These are phyloP conservation scores for Ceratobasidium sp. DNA, from an alignment of 1,284 basidiomycete species.

Conservation along the genomic window DNA sequence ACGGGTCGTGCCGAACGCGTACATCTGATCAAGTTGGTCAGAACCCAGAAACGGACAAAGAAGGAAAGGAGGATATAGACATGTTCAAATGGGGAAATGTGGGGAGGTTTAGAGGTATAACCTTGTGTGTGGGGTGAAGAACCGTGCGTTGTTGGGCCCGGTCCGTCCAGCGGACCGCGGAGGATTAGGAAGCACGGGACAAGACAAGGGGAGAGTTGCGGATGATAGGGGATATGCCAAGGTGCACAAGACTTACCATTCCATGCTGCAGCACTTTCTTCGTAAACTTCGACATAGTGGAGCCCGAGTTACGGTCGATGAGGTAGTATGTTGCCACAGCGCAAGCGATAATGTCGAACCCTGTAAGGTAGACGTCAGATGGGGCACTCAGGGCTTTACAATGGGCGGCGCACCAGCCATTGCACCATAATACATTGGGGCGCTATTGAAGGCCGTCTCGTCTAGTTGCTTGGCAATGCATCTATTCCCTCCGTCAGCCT, in stretches of 20 bases:
- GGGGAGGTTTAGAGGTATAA: background rate
- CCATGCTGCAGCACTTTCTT: conserved; percentile 32
- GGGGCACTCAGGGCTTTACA: no score
- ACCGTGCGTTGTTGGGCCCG: conserved; percentile 6
- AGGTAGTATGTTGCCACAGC: conserved; percentile 25
- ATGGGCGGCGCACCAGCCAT: conserved; percentile 13
- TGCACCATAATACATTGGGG: conserved; percentile 25
- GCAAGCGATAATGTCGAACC: conserved; percentile 24
- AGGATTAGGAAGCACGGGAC: background rate
- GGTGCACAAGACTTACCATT: conserved; percentile 10
- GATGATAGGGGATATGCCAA: background rate
- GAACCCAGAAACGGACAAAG: background rate
- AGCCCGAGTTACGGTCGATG: conserved; percentile 13
- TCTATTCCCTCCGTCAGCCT: background rate
- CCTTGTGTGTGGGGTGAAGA: conserved; percentile 1
- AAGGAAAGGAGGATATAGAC: background rate
- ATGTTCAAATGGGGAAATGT: conserved; percentile 16
- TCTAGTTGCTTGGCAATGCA: conserved; percentile 23
- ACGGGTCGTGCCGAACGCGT: conserved; percentile 28
- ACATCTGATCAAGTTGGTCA: conserved; percentile 28
- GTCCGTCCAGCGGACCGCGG: background rate
- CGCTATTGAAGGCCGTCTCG: conserved; percentile 24
- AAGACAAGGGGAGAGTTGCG: background rate
- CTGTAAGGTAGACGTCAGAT: background rate
- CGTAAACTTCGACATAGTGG: conserved; percentile 27